Evolutionary conservation across 257 asterid genomes (phyloP).

Genomic region (Misopates orontium): DNA sequence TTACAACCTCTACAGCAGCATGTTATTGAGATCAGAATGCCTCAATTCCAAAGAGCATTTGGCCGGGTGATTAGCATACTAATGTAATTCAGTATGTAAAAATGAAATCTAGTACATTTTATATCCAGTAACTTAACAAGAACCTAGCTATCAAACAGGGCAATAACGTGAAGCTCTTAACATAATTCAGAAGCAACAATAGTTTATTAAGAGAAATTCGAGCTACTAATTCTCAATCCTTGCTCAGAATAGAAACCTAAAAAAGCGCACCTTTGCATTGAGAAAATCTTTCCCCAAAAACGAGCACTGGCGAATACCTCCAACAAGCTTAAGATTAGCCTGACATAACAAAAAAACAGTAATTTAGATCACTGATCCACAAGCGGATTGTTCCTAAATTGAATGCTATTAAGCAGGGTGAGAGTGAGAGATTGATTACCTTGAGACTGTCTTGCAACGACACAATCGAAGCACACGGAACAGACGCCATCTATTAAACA

Average conservation of each 20-base stretch:
- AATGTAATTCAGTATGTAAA: background rate
- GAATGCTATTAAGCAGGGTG: no score
- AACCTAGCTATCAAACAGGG: background rate
- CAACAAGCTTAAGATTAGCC: conserved; percentile 45
- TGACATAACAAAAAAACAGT: conserved; percentile 7
- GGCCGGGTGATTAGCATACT: no score
- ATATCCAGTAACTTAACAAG: background rate
- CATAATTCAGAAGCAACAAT: conserved; percentile 13
- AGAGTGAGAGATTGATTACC: conserved; percentile 2
- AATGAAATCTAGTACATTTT: background rate
- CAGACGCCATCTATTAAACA: background rate
- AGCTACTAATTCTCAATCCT: background rate
- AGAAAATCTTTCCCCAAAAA: conserved; percentile 39
- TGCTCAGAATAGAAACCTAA: background rate
- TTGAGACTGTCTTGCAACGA: conserved; percentile 8
- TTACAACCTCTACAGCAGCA: no score
- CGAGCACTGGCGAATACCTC: conserved; percentile 36
- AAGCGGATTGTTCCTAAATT: no score
- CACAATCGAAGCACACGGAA: background rate
- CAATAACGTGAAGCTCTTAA: background rate
- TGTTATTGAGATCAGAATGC: no score
- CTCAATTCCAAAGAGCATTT: no score
- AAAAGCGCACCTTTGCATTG: conserved; percentile 48
- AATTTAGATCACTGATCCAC: no score
- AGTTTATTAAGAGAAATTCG: background rate